phyloP scores from a whole-genome alignment of 768 basidiomycete species.

The Gymnopilus junonius region DNA sequence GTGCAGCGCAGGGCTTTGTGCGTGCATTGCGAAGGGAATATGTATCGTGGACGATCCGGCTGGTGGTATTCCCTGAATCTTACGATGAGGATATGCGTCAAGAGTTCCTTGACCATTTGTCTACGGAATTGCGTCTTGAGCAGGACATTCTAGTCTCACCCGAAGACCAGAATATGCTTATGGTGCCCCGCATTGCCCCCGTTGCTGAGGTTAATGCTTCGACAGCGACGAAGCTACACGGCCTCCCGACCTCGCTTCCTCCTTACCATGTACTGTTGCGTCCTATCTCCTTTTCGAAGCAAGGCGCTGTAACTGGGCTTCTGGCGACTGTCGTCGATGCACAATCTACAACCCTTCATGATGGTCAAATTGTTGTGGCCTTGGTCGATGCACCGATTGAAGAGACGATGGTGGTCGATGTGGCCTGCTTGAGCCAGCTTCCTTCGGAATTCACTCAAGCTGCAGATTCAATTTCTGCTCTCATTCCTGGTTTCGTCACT shows the following conservation, averaged over 20 bases:
- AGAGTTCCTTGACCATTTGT: constrained; percentile 10
- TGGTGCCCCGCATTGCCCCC: constrained; percentile 14
- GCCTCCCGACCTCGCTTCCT: not conserved
- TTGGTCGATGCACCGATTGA: constrained; percentile 6
- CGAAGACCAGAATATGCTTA: not conserved
- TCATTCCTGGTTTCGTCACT: constrained; percentile 20
- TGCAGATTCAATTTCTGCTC: constrained; percentile 3
- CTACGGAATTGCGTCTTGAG: constrained; percentile 11
- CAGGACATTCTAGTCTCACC: constrained; percentile 13
- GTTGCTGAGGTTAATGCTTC: not conserved
- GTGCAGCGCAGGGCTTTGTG: constrained; percentile 34
- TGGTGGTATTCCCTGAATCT: constrained; percentile 29
- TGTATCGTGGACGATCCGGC: constrained; percentile 30
- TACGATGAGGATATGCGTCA: constrained; percentile 17
- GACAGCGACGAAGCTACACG: not conserved
- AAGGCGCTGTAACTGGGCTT: constrained; percentile 8
- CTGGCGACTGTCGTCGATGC: constrained; percentile 12
- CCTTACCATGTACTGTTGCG: constrained; percentile 12
- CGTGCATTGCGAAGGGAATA: constrained; percentile 35
- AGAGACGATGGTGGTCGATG: constrained; percentile 15
- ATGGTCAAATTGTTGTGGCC: constrained; percentile 12
- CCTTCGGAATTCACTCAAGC: constrained; percentile 5
- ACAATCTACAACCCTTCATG: constrained; percentile 1
- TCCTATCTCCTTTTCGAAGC: constrained; percentile 12
- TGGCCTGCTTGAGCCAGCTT: constrained; percentile 4